These are phyloP conservation scores for Colletotrichum sublineola DNA, from an alignment of 2,329 filamentous ascomycete species.

Conservation along the genomic window DNA sequence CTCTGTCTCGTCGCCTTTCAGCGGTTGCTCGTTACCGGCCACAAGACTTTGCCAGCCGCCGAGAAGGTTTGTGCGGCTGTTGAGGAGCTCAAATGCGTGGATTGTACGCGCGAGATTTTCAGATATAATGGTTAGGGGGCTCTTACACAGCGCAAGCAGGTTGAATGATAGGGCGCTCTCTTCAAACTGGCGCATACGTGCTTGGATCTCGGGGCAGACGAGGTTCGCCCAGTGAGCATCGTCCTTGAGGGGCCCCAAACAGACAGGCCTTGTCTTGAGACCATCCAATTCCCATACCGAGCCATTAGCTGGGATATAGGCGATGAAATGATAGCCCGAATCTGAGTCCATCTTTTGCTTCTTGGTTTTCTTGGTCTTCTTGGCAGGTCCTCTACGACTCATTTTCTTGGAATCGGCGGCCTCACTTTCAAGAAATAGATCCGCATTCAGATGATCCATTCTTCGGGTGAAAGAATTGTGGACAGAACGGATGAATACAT, in stretches of 20 bases:
- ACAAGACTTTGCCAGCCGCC: slow-evolving; percentile 23
- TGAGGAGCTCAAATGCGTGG: slow-evolving; percentile 55
- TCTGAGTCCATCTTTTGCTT: slow-evolving; percentile 64
- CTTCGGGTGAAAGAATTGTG: slow-evolving; percentile 91
- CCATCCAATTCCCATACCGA: slow-evolving; percentile 92
- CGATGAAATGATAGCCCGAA: slow-evolving; percentile 88
- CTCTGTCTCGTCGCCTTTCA: slow-evolving; percentile 45
- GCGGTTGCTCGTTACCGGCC: slow-evolving; percentile 32
- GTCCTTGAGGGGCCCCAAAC: slow-evolving; percentile 63
- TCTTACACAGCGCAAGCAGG: slow-evolving; percentile 80
- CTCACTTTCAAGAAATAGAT: slow-evolving; percentile 74
- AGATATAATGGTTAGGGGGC: slow-evolving; percentile 67
- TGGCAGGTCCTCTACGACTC: slow-evolving; percentile 52
- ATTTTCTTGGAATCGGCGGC: slow-evolving; percentile 57
- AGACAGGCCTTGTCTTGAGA: slow-evolving; percentile 77
- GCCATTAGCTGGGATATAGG: slow-evolving; percentile 82
- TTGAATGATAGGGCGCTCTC: slow-evolving; percentile 80
- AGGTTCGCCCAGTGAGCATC: slow-evolving; percentile 73
- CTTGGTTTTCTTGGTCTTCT: slow-evolving; percentile 55
- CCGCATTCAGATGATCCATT: slow-evolving; percentile 80
- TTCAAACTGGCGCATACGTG: slow-evolving; percentile 76
- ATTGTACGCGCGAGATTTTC: slow-evolving; percentile 61
- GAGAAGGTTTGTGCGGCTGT: slow-evolving; percentile 53
- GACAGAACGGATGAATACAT: slow-evolving; percentile 80
- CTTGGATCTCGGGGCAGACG: slow-evolving; percentile 73